Conservation (phyloP, 1,284 basidiomycete genomes). For the Caloboletus firmus region DNA sequence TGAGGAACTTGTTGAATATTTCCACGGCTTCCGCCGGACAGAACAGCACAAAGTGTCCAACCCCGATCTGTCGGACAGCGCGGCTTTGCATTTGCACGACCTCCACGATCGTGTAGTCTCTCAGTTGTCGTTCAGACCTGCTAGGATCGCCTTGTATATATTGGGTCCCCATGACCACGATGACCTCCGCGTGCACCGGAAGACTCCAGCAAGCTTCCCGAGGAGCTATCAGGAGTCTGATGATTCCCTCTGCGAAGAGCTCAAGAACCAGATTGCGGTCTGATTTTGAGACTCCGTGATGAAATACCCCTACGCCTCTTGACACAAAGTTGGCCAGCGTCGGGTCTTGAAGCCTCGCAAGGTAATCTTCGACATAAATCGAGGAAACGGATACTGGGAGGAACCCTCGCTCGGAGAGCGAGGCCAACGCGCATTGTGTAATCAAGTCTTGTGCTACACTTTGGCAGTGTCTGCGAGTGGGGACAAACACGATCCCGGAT, state of each 20-base stretch:
- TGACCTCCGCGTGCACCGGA: slow-evolving; percentile 76
- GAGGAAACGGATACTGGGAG: slow-evolving; percentile 54
- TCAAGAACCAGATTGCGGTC: slow-evolving; percentile 83
- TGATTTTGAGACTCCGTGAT: slow-evolving; percentile 65
- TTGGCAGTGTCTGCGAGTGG: slow-evolving; percentile 82
- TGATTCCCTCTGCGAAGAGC: slow-evolving; percentile 77
- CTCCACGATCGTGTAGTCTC: slow-evolving; percentile 81
- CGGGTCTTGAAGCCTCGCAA: slow-evolving; percentile 63
- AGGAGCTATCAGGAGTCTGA: slow-evolving; percentile 84
- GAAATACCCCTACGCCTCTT: slow-evolving; percentile 90
- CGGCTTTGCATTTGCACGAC: slow-evolving; percentile 90
- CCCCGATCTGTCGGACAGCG: slow-evolving; percentile 63
- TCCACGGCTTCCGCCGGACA: slow-evolving; percentile 83
- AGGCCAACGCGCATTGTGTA: slow-evolving; percentile 82
- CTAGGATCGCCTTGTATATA: slow-evolving; percentile 61
- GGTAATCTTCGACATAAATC: slow-evolving; percentile 62
- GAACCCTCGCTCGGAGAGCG: slow-evolving; percentile 72
- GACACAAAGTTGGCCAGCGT: slow-evolving; percentile 73
- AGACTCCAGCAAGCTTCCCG: slow-evolving; percentile 86
- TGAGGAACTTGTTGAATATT: slow-evolving; percentile 78
- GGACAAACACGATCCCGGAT: slow-evolving; percentile 84
- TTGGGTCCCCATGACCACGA: slow-evolving; percentile 93
- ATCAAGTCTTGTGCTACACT: slow-evolving; percentile 81
- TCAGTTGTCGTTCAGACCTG: slow-evolving; percentile 62
- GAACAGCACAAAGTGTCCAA: slow-evolving; percentile 80